Evolutionary conservation across 1,284 basidiomycete genomes (phyloP), one percentile per base, ranked within the genome.

Genomic region (Meripilus lineatus): DNA sequence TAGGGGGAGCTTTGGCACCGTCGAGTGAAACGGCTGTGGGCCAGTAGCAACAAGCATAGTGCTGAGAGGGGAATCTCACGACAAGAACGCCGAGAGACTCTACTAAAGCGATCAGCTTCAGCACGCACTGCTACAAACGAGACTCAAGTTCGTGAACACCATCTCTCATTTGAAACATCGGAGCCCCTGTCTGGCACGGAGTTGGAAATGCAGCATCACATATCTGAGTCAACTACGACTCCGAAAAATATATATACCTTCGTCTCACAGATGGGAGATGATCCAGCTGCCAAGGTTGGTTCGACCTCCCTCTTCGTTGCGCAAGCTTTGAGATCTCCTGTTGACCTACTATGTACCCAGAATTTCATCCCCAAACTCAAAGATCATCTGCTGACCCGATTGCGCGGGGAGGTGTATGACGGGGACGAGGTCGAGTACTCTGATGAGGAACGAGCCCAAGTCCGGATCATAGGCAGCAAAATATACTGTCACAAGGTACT

Each of bases 401-500:
- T 48, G 5, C 23, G 32, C n/a, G 41, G 45, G 13, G 28, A 20
- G 5, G 32, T 11, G 20, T 22, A 22, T 5, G 38, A 45, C 13
- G 37, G 24, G 17, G 34, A 44, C 28, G 40, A 50, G n/a, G n/a
- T n/a, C 2, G 5, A 3, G 7, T 48, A 36, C 28, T 22, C 26
- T 2, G 26, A 32, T 4, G 21, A 25, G 22, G 41, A 43, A 21
- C 41, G 4, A 3, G 18, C 21, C 11, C 14, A 14, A 5, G 23
- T 59, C 8, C 15, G 42, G 17, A 43, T 61, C 14, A 37, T 43
- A 8, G 20, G 40, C 2, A 44, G 57, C 21, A 39, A 44, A 3
- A 52, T 74, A 0, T 70, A 66, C 45, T 37, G 35, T 0, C 62
- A 65, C 39, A 39, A 46, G 4, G 52, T 52, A 2, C 8, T 61